Evolutionary conservation across 495 filamentous ascomycete species (phyloP).

Genomic region (Xylaria nigripes): DNA sequence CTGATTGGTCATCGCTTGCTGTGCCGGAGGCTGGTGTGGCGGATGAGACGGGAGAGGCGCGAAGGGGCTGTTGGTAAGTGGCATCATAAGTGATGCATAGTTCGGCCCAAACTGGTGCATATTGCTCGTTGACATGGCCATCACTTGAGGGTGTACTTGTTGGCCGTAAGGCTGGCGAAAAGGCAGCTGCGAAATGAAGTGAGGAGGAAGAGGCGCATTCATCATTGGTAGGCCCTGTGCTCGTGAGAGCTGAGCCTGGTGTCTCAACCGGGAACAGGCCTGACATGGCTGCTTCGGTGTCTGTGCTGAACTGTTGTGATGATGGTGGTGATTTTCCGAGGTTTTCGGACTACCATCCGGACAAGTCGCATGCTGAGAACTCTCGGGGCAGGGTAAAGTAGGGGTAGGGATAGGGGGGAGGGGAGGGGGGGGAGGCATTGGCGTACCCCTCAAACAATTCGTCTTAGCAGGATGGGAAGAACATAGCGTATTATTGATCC

Average conservation of each 20-base stretch:
- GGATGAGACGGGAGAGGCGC: slow-evolving; percentile 9
- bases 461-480: neutral
- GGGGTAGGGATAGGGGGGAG: slow-evolving; percentile 8
- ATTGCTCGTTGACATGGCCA: slow-evolving; percentile 15
- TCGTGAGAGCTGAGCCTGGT: slow-evolving; percentile 19
- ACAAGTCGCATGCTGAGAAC: neutral
- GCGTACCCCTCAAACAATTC: neutral
- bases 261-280: slow-evolving; percentile 16
- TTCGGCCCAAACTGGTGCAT: slow-evolving; percentile 15
- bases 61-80: slow-evolving; percentile 12
- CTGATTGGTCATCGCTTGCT: neutral
- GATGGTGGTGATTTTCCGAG: neutral
- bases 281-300: slow-evolving; percentile 21
- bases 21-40: neutral
- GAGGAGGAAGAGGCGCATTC: slow-evolving; percentile 15
- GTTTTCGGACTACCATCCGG: neutral
- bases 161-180: slow-evolving; percentile 14
- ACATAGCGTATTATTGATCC: neutral
- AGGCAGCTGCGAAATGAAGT: slow-evolving; percentile 16
- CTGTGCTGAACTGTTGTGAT: slow-evolving; percentile 3
- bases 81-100: slow-evolving; percentile 17
- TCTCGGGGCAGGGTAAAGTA: neutral
- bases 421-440: slow-evolving; percentile 17
- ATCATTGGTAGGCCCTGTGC: slow-evolving; percentile 18
- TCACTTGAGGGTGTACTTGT: slow-evolving; percentile 19